phyloP scores from a whole-genome alignment of 1,284 basidiomycete genomes.

The Caloboletus firmus region DNA sequence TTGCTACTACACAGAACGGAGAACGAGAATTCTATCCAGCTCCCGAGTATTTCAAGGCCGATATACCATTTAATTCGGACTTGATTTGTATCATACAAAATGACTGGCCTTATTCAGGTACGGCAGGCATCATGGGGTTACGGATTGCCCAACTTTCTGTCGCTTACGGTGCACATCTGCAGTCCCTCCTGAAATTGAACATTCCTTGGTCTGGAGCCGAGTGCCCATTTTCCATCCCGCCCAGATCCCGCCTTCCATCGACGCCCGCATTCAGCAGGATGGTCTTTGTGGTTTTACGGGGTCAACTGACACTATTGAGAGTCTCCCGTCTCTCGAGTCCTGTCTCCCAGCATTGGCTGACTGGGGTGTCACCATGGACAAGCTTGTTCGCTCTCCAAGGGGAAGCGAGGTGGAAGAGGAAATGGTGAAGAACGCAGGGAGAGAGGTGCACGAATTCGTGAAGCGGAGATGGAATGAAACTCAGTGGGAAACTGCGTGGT shows the following conservation, averaged over 20 bases:
- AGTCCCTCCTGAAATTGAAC: conserved; percentile 75
- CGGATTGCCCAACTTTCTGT: neutral
- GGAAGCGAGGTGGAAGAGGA: conserved; percentile 51
- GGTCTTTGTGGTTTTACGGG: conserved; percentile 82
- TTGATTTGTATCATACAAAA: conserved; percentile 74
- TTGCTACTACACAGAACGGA: conserved; percentile 5
- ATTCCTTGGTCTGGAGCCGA: conserved; percentile 73
- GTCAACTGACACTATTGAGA: conserved; percentile 62
- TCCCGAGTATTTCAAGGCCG: conserved; percentile 62
- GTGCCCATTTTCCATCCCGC: conserved; percentile 64
- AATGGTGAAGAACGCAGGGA: conserved; percentile 51
- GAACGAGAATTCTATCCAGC: conserved; percentile 22
- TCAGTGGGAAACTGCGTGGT: conserved; percentile 84
- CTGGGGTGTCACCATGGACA: conserved; percentile 66
- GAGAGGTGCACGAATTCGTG: conserved; percentile 63
- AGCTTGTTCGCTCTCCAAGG: conserved; percentile 46
- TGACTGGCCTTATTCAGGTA: conserved; percentile 83
- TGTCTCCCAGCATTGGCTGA: conserved; percentile 62
- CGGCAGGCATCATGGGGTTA: neutral
- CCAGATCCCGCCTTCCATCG: conserved; percentile 46
- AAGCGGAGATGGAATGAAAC: conserved; percentile 60
- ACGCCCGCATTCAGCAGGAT: conserved; percentile 53
- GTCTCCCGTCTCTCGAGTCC: conserved; percentile 60
- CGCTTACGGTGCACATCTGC: conserved; percentile 3
- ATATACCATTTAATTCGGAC: conserved; percentile 48